phyloP scores from a whole-genome alignment of 192 early-diverging fungal genomes.

The Entophlyctis luteolus region DNA sequence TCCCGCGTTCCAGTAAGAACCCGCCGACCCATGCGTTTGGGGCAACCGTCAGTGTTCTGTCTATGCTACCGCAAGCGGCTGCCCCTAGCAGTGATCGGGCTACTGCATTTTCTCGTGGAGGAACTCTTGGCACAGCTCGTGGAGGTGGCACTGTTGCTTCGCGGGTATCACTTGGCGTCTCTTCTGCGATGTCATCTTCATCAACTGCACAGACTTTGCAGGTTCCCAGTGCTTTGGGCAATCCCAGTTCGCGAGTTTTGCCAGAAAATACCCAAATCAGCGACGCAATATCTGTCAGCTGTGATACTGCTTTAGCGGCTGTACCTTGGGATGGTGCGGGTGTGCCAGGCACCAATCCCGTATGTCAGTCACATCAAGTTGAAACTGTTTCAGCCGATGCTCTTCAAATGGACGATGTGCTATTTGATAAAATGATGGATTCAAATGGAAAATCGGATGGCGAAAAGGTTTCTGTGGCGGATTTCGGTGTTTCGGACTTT shows the following conservation, averaged over 20 bases:
- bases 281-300: too few relatives aligned
- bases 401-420: neutral
- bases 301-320: too few relatives aligned
- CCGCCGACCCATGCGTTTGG: neutral
- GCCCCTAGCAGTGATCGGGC: neutral
- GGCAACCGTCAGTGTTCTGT: neutral
- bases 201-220: too few relatives aligned
- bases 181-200: too few relatives aligned
- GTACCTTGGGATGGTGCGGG: too few relatives aligned
- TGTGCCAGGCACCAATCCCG: too few relatives aligned
- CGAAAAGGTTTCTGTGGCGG: neutral
- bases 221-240: too few relatives aligned
- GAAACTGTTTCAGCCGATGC: too few relatives aligned
- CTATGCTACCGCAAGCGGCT: neutral
- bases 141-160: neutral
- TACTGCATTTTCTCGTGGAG: neutral
- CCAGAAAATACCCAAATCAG: too few relatives aligned
- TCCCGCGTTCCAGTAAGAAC: neutral
- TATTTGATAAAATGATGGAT: neutral
- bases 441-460: neutral
- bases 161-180: too few relatives aligned
- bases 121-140: neutral
- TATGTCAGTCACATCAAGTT: too few relatives aligned
- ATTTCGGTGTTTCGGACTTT: neutral
- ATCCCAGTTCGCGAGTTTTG: too few relatives aligned